Conservation (phyloP, 2,329 filamentous ascomycete genomes). For the Polytolypa hystricis region DNA sequence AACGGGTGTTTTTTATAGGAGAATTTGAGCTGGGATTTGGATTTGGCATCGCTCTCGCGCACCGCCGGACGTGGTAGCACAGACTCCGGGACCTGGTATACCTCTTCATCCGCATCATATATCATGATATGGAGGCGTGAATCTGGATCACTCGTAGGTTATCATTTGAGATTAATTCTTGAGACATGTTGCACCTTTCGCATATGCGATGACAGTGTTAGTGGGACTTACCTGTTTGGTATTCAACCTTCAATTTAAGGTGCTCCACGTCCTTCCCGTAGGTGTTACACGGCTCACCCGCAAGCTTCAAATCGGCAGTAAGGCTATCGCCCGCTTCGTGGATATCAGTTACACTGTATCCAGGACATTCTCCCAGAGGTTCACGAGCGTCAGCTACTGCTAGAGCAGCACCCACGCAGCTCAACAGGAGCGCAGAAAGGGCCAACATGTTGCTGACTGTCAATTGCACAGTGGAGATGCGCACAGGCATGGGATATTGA, state of each 20-base stretch:
- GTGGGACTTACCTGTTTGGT: slow-evolving; percentile 40
- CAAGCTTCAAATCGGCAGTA: slow-evolving; percentile 55
- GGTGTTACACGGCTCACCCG: slow-evolving; percentile 50
- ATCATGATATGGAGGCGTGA: slow-evolving; percentile 58
- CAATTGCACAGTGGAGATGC: too few relatives aligned
- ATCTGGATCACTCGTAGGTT: slow-evolving; percentile 26
- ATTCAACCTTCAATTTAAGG: slow-evolving; percentile 44
- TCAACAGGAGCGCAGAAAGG: not conserved
- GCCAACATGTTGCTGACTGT: not conserved
- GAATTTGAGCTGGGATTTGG: slow-evolving; percentile 41
- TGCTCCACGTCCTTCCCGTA: slow-evolving; percentile 44
- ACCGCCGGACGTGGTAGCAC: slow-evolving; percentile 48
- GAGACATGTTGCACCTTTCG: too few relatives aligned
- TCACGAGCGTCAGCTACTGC: not conserved
- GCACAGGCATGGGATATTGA: too few relatives aligned
- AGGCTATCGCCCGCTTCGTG: slow-evolving; percentile 32
- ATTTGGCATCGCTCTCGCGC: slow-evolving; percentile 18
- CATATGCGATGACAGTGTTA: too few relatives aligned
- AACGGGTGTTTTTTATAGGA: slow-evolving; percentile 44
- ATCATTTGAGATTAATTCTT: not conserved
- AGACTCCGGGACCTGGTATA: slow-evolving; percentile 57
- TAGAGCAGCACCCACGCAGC: slow-evolving; percentile 4
- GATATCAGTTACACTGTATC: slow-evolving; percentile 12
- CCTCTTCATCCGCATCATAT: slow-evolving; percentile 49
- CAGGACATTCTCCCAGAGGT: slow-evolving; percentile 10